Evolutionary conservation across 768 basidiomycete genomes (phyloP), one percentile per base, ranked within the genome.

Genomic region (Collybiopsis luxurians): DNA sequence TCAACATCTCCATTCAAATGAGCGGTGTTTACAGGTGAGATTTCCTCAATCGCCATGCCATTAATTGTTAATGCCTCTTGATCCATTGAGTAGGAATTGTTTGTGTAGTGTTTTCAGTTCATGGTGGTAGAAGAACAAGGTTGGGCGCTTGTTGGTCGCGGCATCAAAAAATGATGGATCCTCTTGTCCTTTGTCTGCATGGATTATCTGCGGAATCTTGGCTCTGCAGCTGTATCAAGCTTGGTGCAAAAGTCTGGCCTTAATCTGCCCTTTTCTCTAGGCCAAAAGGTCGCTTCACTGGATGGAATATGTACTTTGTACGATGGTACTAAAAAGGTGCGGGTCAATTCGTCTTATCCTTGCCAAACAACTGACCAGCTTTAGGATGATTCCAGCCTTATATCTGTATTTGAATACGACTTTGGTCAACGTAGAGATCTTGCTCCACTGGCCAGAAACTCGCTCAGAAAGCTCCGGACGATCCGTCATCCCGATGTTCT

Each of bases 401-500:
- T 97, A 4, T 97, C 96, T 0, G 80, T 99, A 39, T 99, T 99
- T 71, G 89, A 93, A 67, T 98, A 94, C 65, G 92, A 95, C 66
- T 80, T 86, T 43, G 83, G 80, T 61, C 81, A 88, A 48, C 82
- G 77, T 67, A 82, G 80, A 63, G 79, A 84, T 31, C 72, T 84
- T 10, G 74, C 90, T 51, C 83, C 86, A 1, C 79, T 98, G 17
- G 96, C 95, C 2, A 86, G 85, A 66, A 99, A 98, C 71, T 85
- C 94, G 1, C 75, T 98, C 46, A 86, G 90, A 55, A 98, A 96
- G 69, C 77, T 98, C 13, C 83, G 95, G 42, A 89, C 91, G 2
- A 91, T 88, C 9, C 85, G 97, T 34, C 97, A 99, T 78, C 97
- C 97, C 0, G 95, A 98, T 71, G 84, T 98, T 1, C 83, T 99